phyloP scores from a whole-genome alignment of 2,329 filamentous ascomycete species.

The Gliomastix tumulicola region DNA sequence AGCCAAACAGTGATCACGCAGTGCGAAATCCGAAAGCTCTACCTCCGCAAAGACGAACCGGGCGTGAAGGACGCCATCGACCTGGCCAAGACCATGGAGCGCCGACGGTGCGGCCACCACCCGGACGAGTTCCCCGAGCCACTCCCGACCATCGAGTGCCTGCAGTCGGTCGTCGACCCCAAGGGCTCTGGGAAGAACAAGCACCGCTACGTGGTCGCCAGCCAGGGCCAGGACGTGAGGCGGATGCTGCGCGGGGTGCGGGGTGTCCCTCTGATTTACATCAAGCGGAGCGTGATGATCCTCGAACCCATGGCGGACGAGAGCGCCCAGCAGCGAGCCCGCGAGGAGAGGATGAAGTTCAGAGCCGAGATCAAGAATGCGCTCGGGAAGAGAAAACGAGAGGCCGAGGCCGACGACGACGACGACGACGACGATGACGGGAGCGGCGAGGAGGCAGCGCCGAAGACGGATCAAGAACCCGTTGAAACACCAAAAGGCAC shows the following conservation, averaged over 20 bases:
- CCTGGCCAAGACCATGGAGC: slow-evolving; percentile 67
- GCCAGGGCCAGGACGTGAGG: slow-evolving; percentile 60
- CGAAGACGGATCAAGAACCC: not conserved
- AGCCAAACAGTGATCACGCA: slow-evolving; percentile 63
- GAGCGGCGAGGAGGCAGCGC: slow-evolving; percentile 14
- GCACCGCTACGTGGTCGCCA: slow-evolving; percentile 72
- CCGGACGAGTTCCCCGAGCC: slow-evolving; percentile 65
- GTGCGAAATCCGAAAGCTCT: slow-evolving; percentile 74
- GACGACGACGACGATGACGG: slow-evolving; percentile 30
- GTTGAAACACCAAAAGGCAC: slow-evolving; percentile 10
- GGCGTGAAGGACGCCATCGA: slow-evolving; percentile 57
- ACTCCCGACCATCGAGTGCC: slow-evolving; percentile 61
- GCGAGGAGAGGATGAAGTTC: slow-evolving; percentile 70
- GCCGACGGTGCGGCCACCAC: slow-evolving; percentile 72
- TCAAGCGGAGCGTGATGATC: slow-evolving; percentile 69
- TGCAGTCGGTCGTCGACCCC: slow-evolving; percentile 70
- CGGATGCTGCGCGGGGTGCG: slow-evolving; percentile 57
- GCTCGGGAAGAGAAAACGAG: slow-evolving; percentile 43
- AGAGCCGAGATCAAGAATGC: slow-evolving; percentile 56
- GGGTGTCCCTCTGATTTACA: slow-evolving; percentile 72
- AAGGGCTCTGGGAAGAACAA: slow-evolving; percentile 68
- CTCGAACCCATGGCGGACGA: slow-evolving; percentile 65
- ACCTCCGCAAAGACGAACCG: slow-evolving; percentile 51
- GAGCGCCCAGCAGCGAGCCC: slow-evolving; percentile 55
- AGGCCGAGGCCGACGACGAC: slow-evolving; percentile 29